Percentiles rank a stretch among this genome's conserved stretches.
Evolutionary conservation across 495 filamentous ascomycete genomes (phyloP).

Genomic region (Pyronema domesticum): DNA sequence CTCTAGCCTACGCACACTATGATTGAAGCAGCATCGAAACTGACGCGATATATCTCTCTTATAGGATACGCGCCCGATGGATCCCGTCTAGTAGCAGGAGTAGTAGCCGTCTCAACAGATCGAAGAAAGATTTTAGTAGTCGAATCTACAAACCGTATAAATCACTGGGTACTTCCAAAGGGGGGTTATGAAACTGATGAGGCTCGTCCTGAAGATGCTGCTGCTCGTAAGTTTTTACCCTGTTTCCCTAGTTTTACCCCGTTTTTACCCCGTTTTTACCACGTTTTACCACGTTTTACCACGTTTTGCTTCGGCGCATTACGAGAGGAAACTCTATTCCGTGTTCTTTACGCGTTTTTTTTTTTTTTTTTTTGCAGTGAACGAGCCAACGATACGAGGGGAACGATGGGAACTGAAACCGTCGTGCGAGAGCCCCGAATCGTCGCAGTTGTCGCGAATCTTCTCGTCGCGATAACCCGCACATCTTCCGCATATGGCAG

Average conservation of each 20-base stretch:
- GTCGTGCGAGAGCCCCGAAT: too few species aligned
- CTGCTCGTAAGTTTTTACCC: slow-evolving; percentile 23
- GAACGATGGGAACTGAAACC: too few species aligned
- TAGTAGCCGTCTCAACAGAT: slow-evolving; percentile 64
- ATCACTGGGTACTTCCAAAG: slow-evolving; percentile 91
- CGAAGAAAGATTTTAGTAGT: slow-evolving; percentile 77
- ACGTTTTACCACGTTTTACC: background rate
- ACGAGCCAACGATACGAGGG: too few species aligned
- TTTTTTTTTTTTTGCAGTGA: background rate
- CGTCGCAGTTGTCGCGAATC: too few species aligned
- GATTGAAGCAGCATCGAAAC: too few species aligned
- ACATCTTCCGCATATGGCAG: too few species aligned
- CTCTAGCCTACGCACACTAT: too few species aligned
- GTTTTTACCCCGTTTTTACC: background rate
- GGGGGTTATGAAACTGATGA: slow-evolving; percentile 97
- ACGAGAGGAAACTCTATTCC: background rate
- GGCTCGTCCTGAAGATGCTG: slow-evolving; percentile 45
- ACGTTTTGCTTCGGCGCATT: background rate
- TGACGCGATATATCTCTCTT: slow-evolving; percentile 1
- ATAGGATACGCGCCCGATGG: slow-evolving; percentile 80
- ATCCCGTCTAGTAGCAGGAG: slow-evolving; percentile 85
- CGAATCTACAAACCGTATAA: slow-evolving; percentile 64
- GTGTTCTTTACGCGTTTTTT: background rate
- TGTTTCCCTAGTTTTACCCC: background rate
- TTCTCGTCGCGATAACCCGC: too few species aligned